These are phyloP conservation scores for Udeniomyces megalosporus DNA, from an alignment of 768 basidiomycete genomes.

Conservation along the genomic window DNA sequence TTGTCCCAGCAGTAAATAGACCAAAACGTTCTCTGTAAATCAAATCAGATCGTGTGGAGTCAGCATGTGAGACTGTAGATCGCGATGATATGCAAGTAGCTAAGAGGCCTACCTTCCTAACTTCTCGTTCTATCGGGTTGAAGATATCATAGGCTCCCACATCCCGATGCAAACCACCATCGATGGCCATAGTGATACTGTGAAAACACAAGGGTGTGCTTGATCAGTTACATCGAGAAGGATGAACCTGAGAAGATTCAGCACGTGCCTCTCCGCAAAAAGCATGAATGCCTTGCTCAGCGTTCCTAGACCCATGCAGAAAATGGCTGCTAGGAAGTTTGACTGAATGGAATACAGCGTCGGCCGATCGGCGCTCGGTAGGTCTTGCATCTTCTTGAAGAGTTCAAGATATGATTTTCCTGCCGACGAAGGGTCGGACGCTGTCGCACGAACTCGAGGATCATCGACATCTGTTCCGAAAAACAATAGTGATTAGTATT, in stretches of 20 bases:
- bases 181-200: slow-evolving; percentile 60
- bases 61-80: too few species aligned
- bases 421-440: slow-evolving; percentile 67
- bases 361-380: slow-evolving; percentile 72
- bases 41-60: not conserved
- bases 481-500: not conserved
- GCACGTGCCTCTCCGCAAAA: slow-evolving; percentile 49
- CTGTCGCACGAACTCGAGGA: slow-evolving; percentile 66
- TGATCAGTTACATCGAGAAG: not conserved
- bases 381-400: slow-evolving; percentile 66
- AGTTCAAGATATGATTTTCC: slow-evolving; percentile 86
- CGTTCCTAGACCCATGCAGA: slow-evolving; percentile 76
- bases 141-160: slow-evolving; percentile 58
- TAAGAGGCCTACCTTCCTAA: slow-evolving; percentile 48
- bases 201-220: not conserved
- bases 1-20: slow-evolving; percentile 95
- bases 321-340: slow-evolving; percentile 71
- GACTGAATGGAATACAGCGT: slow-evolving; percentile 86
- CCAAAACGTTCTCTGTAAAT: slow-evolving; percentile 64
- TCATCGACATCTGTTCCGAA: slow-evolving; percentile 52
- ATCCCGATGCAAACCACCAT: slow-evolving; percentile 74
- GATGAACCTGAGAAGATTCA: too few species aligned
- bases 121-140: slow-evolving; percentile 75
- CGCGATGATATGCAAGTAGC: too few species aligned
- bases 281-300: slow-evolving; percentile 73